A percentile compares a stretch with the other conserved stretches of the same genome.
Conservation (phyloP, 352 stramenopile genomes). For the Peronospora belbahrii region DNA sequence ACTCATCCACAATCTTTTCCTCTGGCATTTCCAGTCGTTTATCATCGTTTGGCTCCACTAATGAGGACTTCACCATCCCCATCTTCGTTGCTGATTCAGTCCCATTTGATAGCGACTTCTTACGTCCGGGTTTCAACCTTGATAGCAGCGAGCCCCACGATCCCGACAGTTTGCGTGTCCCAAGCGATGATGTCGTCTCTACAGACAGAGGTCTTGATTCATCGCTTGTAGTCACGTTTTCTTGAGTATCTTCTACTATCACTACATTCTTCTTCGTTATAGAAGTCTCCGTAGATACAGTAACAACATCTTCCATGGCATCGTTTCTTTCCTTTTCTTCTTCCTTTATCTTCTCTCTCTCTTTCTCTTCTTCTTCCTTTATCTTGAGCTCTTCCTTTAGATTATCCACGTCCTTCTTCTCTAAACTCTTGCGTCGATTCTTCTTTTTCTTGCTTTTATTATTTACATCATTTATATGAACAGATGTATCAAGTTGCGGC, state of each 20-base stretch:
- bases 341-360: neutral
- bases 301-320: too few relatives aligned
- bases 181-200: constrained; percentile 15
- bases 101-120: constrained; percentile 21
- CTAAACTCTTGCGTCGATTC: constrained; percentile 26
- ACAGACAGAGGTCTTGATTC: constrained; percentile 6
- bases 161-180: constrained; percentile 20
- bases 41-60: constrained; percentile 16
- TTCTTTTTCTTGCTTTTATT: constrained; percentile 31
- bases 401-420: constrained; percentile 16
- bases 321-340: neutral
- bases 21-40: constrained; percentile 25
- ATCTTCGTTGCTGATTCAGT: constrained; percentile 24
- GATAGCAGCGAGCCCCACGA: constrained; percentile 29
- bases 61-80: constrained; percentile 14
- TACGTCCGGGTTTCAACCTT: constrained; percentile 30
- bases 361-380: constrained; percentile 5
- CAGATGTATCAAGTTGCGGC: constrained; percentile 8
- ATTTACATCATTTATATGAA: constrained; percentile 1
- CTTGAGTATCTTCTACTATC: neutral
- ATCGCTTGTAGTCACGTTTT: neutral
- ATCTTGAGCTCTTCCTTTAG: constrained; percentile 5
- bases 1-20: constrained; percentile 18
- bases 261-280: neutral
- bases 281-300: neutral